Conservation (phyloP, 345 rosid genomes). For the Rubroshorea leprosula region DNA sequence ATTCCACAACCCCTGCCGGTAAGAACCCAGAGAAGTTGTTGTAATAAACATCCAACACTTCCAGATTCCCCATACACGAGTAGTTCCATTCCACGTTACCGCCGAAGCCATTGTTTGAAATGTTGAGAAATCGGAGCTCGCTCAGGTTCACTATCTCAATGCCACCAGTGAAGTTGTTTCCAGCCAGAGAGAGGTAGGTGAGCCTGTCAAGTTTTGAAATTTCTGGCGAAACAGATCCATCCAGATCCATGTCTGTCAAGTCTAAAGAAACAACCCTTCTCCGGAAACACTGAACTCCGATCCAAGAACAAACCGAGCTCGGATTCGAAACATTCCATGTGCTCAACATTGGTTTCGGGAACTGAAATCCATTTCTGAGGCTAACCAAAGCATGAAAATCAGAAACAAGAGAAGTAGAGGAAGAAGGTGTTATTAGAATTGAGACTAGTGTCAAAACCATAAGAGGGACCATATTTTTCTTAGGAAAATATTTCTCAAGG, state of each 20-base stretch:
- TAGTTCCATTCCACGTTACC: conserved; percentile 50
- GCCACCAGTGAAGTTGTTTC: conserved; percentile 43
- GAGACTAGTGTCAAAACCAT: conserved; percentile 37
- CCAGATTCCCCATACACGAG: conserved; percentile 27
- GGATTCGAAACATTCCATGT: conserved; percentile 49
- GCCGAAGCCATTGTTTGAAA: conserved; percentile 48
- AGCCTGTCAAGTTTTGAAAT: conserved; percentile 40
- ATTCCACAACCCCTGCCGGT: conserved; percentile 32
- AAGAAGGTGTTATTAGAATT: conserved; percentile 21
- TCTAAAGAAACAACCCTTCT: conserved; percentile 49
- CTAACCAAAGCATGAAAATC: conserved; percentile 42
- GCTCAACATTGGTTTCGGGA: conserved; percentile 38
- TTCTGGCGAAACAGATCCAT: conserved; percentile 42
- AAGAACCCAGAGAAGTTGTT: conserved; percentile 52
- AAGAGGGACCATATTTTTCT: conserved; percentile 44
- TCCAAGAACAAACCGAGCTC: conserved; percentile 59
- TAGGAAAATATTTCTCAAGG: conserved; percentile 18
- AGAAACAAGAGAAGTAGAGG: conserved; percentile 30
- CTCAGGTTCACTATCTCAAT: conserved; percentile 36
- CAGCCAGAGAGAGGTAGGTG: conserved; percentile 48
- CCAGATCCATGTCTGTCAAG: conserved; percentile 45
- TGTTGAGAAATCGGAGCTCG: conserved; percentile 40
- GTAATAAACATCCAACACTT: conserved; percentile 47
- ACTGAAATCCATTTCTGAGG: conserved; percentile 46
- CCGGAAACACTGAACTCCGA: conserved; percentile 37